Base-by-base conservation (phyloP, 345 rosid genomes). In the Geranium rotundifolium region DNA sequence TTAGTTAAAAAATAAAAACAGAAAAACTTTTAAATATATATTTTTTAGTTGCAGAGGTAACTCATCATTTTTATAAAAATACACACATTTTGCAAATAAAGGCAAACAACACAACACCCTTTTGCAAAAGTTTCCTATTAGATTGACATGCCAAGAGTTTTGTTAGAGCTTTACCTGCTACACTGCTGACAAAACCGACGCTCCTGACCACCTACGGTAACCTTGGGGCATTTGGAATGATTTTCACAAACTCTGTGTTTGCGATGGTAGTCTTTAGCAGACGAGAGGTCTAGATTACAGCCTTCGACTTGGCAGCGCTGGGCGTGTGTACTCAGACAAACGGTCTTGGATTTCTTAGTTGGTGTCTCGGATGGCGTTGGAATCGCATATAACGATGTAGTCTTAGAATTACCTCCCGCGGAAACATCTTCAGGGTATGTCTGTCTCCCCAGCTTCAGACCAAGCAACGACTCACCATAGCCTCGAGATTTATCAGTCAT, bases 131-230 rank as follows among this genome's bases (percentile, higher is more conserved):
- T n/a, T n/a, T n/a, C n/a, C n/a, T n/a, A n/a, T n/a, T n/a, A n/a
- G n/a, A n/a, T n/a, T n/a, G n/a, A n/a, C n/a, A n/a, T n/a, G n/a
- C n/a, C n/a, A n/a, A n/a, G n/a, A n/a, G 14, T 1, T 19, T 7
- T 34, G 17, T 1, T n/a, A 65, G 73, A 64, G 55, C 30, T 18
- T 63, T 71, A 89, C 96, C 92, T 92, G 89, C 98, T 92, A 65
- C 98, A 92, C 72, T 92, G 96, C 80, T 92, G 98, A 78, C 96
- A 92, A 77, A 92, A 92, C 70, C 96, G 77, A 49, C 91, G 92
- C 68, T 89, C 96, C 39, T 82, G 58, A 57, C 96, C 96, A 75
- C 74, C 78, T 57, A 92, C 91, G 66, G 73, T 71, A 56, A 89
- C 98, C 77, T 77, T 82, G 9, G 95, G 84, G 73, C 78, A 71